Evolutionary conservation across 768 basidiomycete genomes (phyloP).

Genomic region (Boletus bicolor): DNA sequence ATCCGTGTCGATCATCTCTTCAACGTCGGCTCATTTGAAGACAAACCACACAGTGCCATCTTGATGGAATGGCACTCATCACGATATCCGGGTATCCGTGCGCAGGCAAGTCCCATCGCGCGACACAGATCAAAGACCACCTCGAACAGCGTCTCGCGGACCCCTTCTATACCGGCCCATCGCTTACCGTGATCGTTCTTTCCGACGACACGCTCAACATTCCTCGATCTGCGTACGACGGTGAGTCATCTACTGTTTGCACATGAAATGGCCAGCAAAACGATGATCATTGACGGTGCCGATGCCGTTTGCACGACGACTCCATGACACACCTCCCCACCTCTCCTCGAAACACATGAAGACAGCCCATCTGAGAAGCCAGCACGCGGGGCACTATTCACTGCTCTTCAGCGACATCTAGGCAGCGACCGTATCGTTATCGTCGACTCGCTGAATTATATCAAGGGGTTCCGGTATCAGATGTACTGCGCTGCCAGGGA

Average conservation of each 20-base stretch:
- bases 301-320: too few species aligned
- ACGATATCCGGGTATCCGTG: slow-evolving; percentile 87
- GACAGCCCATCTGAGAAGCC: slow-evolving; percentile 84
- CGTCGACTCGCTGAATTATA: slow-evolving; percentile 91
- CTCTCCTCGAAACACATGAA: slow-evolving; percentile 27
- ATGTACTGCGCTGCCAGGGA: slow-evolving; percentile 96
- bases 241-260: slow-evolving; percentile 38
- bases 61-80: slow-evolving; percentile 74
- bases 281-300: not conserved
- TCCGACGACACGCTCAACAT: slow-evolving; percentile 75
- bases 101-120: slow-evolving; percentile 81
- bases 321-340: not conserved
- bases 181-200: slow-evolving; percentile 46
- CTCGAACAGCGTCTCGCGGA: slow-evolving; percentile 53
- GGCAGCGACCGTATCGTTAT: slow-evolving; percentile 75
- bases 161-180: slow-evolving; percentile 51
- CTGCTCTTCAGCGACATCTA: slow-evolving; percentile 75
- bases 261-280: not conserved
- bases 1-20: not conserved
- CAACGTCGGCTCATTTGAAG: not conserved
- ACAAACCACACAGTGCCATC: not conserved
- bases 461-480: slow-evolving; percentile 98
- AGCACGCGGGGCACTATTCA: slow-evolving; percentile 79
- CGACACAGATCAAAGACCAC: slow-evolving; percentile 55
- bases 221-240: slow-evolving; percentile 65